Conservation (phyloP, 169 alveolate genomes). For the Fabrea salina region DNA sequence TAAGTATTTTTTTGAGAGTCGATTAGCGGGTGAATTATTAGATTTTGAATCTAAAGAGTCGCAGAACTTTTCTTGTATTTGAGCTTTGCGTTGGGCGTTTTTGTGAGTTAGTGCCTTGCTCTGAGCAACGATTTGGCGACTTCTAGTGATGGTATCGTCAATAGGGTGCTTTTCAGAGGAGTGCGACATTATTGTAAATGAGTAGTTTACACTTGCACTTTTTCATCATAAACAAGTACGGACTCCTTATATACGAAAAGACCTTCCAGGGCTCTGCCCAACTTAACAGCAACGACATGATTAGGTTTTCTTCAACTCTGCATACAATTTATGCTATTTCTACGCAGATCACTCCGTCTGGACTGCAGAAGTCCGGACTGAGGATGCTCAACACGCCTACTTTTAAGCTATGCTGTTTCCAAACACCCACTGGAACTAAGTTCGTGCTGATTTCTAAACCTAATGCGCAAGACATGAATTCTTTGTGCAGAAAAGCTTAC, state of each 20-base stretch:
- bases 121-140: no score
- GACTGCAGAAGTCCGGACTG: constrained; percentile 6
- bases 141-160: no score
- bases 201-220: not conserved
- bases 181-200: no score
- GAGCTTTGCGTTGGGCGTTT: no score
- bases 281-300: not conserved
- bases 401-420: constrained; percentile 13
- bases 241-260: constrained; percentile 21
- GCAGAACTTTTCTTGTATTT: no score
- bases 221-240: constrained; percentile 28
- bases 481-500: constrained; percentile 20
- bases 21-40: no score
- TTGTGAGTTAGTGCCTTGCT: no score
- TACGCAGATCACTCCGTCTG: constrained; percentile 25
- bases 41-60: no score
- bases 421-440: constrained; percentile 9
- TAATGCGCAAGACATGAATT: constrained; percentile 7
- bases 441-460: constrained; percentile 16
- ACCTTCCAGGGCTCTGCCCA: constrained; percentile 3
- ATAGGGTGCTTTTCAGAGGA: no score
- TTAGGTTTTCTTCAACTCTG: constrained; percentile 16
- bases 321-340: not conserved
- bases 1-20: no score
- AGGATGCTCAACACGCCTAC: not conserved